These are phyloP conservation scores for Fraxinus dipetala DNA, from an alignment of 305 asterid genomes.

Conservation along the genomic window DNA sequence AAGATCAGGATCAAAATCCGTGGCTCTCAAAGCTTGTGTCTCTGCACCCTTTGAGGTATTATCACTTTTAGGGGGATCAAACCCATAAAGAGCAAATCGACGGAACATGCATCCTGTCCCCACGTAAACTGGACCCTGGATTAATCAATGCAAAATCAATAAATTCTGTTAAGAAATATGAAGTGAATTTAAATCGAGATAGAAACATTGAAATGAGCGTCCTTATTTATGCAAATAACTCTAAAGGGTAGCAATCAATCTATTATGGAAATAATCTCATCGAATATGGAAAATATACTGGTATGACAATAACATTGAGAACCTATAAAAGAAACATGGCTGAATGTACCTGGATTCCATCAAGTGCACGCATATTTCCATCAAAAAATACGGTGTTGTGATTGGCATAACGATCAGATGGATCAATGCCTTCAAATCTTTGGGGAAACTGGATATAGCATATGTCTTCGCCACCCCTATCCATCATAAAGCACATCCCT, in stretches of 20 bases:
- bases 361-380: conserved; percentile 62
- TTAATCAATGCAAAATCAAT: neutral
- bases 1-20: conserved; percentile 47
- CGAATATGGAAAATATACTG: neutral
- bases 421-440: conserved; percentile 59
- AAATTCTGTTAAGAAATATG: neutral
- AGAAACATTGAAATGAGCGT: neutral
- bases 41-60: conserved; percentile 28
- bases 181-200: neutral
- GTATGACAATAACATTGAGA: neutral
- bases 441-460: conserved; percentile 59
- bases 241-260: neutral
- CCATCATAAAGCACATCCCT: conserved; percentile 65
- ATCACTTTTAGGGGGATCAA: conserved; percentile 36
- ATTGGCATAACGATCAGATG: conserved; percentile 58
- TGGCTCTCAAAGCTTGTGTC: conserved; percentile 34
- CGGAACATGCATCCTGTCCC: conserved; percentile 54
- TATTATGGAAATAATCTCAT: neutral
- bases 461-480: conserved; percentile 53
- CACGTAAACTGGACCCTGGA: conserved; percentile 50
- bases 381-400: conserved; percentile 53
- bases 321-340: neutral
- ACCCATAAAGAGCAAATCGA: conserved; percentile 50
- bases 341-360: conserved; percentile 40
- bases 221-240: neutral